Conservation (phyloP, 805 yeast genomes). For the Candida manassasensis region DNA sequence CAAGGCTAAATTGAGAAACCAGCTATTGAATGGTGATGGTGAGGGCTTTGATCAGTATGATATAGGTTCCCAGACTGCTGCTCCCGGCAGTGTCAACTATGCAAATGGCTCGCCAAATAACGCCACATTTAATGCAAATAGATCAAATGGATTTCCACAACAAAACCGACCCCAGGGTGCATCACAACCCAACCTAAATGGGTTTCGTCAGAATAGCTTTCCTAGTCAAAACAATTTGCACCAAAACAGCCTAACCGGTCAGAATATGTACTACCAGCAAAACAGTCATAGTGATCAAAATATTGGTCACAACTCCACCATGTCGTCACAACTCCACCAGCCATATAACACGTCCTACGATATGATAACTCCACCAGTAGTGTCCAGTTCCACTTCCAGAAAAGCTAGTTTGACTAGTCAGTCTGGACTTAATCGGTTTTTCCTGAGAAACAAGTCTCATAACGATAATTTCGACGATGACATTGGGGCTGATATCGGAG, state of each 20-base stretch:
- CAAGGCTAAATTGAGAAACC: constrained; percentile 28
- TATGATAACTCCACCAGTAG: constrained; percentile 18
- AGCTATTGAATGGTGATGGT: constrained; percentile 28
- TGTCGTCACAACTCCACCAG: not conserved
- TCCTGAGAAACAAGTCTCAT: constrained; percentile 34
- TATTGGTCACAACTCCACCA: too few relatives aligned
- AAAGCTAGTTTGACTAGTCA: constrained; percentile 38
- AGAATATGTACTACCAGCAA: constrained; percentile 1
- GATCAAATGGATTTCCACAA: constrained; percentile 6
- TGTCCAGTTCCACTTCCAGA: constrained; percentile 13
- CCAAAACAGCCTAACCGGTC: not conserved
- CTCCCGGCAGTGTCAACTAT: not conserved
- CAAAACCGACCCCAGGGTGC: constrained; percentile 6
- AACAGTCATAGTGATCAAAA: constrained; percentile 3
- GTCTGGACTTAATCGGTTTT: constrained; percentile 37
- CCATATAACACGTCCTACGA: constrained; percentile 18
- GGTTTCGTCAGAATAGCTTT: too few relatives aligned
- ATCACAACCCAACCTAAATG: constrained; percentile 4
- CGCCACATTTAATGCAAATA: constrained; percentile 10
- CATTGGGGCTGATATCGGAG: constrained; percentile 28
- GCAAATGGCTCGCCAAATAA: constrained; percentile 3
- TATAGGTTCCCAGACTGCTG: not conserved
- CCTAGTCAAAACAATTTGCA: not conserved
- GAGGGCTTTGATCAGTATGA: not conserved
- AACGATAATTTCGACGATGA: constrained; percentile 14